Evolutionary conservation across 352 stramenopile species (phyloP).

Genomic region (Pythium vanterpoolii): DNA sequence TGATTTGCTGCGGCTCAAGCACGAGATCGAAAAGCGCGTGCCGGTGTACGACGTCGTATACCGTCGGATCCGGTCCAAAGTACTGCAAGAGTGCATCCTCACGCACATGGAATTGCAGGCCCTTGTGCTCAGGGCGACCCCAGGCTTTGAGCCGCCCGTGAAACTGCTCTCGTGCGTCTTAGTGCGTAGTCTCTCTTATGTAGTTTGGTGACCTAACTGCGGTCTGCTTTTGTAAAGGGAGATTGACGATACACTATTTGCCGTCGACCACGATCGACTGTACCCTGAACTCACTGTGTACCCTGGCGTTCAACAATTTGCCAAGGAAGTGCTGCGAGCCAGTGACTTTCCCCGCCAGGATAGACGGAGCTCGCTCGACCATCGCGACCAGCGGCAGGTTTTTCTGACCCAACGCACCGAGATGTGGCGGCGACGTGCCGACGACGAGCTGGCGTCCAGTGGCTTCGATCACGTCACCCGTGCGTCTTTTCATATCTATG

Average conservation of each 20-base stretch:
- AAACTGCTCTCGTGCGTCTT: slow-evolving; percentile 61
- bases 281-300: slow-evolving; percentile 80
- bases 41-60: slow-evolving; percentile 70
- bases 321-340: slow-evolving; percentile 53
- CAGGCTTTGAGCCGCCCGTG: slow-evolving; percentile 40
- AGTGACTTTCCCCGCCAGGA: slow-evolving; percentile 39
- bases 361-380: slow-evolving; percentile 10
- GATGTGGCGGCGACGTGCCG: slow-evolving; percentile 12
- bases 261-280: slow-evolving; percentile 55
- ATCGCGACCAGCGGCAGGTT: slow-evolving; percentile 13
- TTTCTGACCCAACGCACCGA: slow-evolving; percentile 19
- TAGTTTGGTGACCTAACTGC: not conserved
- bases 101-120: slow-evolving; percentile 63
- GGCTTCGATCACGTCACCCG: slow-evolving; percentile 19
- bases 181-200: not conserved
- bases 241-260: slow-evolving; percentile 75
- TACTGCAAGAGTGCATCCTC: slow-evolving; percentile 48
- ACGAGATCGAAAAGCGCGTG: slow-evolving; percentile 67
- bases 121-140: slow-evolving; percentile 23
- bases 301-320: slow-evolving; percentile 75
- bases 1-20: slow-evolving; percentile 57
- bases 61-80: slow-evolving; percentile 38
- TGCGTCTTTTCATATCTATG: not conserved
- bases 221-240: slow-evolving; percentile 31
- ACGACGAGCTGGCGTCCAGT: slow-evolving; percentile 14